Base-by-base conservation (phyloP, 768 basidiomycete genomes). In the Harrya chromipes region DNA sequence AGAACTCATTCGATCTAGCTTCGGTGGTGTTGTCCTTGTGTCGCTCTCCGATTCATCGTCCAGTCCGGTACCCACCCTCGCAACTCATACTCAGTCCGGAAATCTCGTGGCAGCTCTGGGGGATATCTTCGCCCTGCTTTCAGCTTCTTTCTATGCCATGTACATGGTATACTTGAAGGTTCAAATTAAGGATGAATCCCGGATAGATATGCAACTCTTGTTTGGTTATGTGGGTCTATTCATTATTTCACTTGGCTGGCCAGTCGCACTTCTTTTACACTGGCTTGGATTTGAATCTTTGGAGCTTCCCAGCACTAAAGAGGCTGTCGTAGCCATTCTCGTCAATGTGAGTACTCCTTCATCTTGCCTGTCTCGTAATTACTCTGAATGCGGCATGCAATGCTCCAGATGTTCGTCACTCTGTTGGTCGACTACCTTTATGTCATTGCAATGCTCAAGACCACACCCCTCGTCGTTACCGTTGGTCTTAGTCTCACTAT, bases 381-480 rank as follows among this genome's bases (percentile, higher is more conserved):
- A 21, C 44, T 46, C n/a, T 31, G 9, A 20, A 16, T 37, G 21
- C 26, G 26, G 39, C 33, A 33, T 37, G 17, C 5, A 14, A 16
- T 33, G 6, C 5, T 33, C 14, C 33, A 95, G 85, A 93, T 92
- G 88, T 70, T 72, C 27, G 90, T 94, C 59, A 92, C 90, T 0
- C 69, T 89, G 27, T 82, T 80, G 11, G 90, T 87, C 51, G 93
- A 97, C 69, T 95, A 87, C 63, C 63, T 93, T 40, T 92, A 92
- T 63, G 83, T 91, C 26, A 62, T 90, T 19, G 88, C 94, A 3
- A 95, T 97, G 93, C 81, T 99, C 54, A 95, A 94, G 72, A 99
- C 95, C 7, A 94, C 94, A 2, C 94, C 94, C 0, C 72, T 94
- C 12, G 90, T 97, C 17, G 94, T 89, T n/a, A 98, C 95, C 1